Evolutionary conservation across 306 rosid genomes (phyloP).

Genomic region (Canavalia ensiformis): DNA sequence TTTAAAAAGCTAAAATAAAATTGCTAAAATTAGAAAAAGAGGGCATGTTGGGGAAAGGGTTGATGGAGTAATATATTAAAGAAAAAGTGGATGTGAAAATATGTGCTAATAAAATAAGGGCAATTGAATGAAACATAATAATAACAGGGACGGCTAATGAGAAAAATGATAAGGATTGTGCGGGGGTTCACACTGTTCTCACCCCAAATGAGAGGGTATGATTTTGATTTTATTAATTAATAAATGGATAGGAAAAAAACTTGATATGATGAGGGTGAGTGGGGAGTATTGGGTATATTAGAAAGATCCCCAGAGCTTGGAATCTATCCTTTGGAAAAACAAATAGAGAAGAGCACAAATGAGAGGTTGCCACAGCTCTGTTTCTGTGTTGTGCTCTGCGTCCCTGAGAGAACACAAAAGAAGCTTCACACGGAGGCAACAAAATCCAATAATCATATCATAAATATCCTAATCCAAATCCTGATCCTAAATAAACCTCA

Average conservation of each 20-base stretch:
- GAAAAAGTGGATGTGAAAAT: neutral
- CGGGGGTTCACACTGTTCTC: neutral
- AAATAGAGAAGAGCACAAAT: slow-evolving; percentile 19
- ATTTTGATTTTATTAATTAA: neutral
- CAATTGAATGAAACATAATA: neutral
- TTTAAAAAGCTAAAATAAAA: neutral
- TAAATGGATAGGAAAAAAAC: neutral
- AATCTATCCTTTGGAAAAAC: slow-evolving; percentile 46
- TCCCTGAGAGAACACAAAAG: neutral
- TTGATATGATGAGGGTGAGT: too few species aligned
- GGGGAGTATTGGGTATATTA: slow-evolving; percentile 9
- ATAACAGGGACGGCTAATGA: neutral
- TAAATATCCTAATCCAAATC: slow-evolving; percentile 27
- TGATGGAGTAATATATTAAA: neutral
- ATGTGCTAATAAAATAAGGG: neutral
- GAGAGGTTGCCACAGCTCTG: slow-evolving; percentile 31
- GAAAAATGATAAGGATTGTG: neutral
- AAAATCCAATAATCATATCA: slow-evolving; percentile 20
- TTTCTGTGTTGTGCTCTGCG: slow-evolving; percentile 21
- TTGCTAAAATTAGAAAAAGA: neutral
- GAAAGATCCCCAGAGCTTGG: slow-evolving; percentile 56
- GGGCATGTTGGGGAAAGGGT: neutral
- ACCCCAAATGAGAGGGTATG: neutral
- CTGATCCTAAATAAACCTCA: slow-evolving; percentile 10
- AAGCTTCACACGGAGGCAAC: neutral